Evolutionary conservation across 2,329 filamentous ascomycete species (phyloP).

Genomic region (Verticillium albo-atrum): DNA sequence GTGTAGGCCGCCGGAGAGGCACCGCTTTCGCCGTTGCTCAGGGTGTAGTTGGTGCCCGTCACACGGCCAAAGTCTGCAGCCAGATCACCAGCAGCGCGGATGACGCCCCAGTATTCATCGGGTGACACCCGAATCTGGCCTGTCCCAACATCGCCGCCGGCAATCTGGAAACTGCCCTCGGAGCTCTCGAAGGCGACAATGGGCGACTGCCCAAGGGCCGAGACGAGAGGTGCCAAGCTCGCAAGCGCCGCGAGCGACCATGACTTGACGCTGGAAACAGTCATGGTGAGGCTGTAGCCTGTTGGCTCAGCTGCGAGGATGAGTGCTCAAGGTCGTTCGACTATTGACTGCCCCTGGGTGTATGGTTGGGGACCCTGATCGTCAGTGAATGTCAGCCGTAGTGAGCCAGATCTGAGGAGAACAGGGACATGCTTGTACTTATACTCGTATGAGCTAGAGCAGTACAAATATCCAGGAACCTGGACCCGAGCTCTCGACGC

Average conservation of each 20-base stretch:
- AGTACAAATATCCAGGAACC: neutral
- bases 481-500: neutral
- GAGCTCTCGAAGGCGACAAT: slow-evolving; percentile 35
- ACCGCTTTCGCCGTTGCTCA: slow-evolving; percentile 41
- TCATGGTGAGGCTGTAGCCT: neutral
- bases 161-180: slow-evolving; percentile 22
- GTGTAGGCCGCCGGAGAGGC: slow-evolving; percentile 32
- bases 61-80: slow-evolving; percentile 67
- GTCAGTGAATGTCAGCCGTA: neutral
- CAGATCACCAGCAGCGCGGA: slow-evolving; percentile 63
- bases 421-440: neutral
- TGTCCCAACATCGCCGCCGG: slow-evolving; percentile 27
- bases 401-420: neutral
- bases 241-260: slow-evolving; percentile 13
- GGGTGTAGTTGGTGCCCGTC: slow-evolving; percentile 59
- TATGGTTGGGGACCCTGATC: neutral
- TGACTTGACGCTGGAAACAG: slow-evolving; percentile 5
- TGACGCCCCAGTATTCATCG: slow-evolving; percentile 63
- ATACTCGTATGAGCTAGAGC: neutral
- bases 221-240: slow-evolving; percentile 15
- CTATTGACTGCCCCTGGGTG: neutral
- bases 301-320: neutral
- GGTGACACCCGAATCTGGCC: slow-evolving; percentile 51
- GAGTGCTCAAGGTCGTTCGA: neutral
- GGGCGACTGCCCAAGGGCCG: slow-evolving; percentile 44